Percentiles rank a stretch among this genome's conserved stretches.
These are phyloP conservation scores for Cerrena zonata DNA, from an alignment of 1,284 basidiomycete genomes.

Conservation along the genomic window DNA sequence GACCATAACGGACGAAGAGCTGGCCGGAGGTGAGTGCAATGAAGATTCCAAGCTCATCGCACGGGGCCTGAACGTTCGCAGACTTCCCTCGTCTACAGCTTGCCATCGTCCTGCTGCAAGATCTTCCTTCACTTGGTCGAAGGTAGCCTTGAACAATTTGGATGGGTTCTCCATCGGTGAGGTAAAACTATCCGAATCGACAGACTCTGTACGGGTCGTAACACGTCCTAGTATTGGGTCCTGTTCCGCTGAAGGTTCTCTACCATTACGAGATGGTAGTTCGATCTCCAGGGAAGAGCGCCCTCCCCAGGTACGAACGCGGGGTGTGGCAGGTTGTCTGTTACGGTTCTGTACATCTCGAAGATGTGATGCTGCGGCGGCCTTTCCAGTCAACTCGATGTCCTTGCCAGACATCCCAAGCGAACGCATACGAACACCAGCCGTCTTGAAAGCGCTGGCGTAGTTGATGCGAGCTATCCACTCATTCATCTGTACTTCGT, in stretches of 20 bases:
- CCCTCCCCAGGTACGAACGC: conserved; percentile 42
- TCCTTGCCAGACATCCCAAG: conserved; percentile 64
- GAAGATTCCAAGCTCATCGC: conserved; percentile 31
- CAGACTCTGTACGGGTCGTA: conserved; percentile 13
- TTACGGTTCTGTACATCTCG: conserved; percentile 51
- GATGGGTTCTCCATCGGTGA: conserved; percentile 27
- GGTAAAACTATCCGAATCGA: conserved; percentile 22
- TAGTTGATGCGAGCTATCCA: conserved; percentile 96
- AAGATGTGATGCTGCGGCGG: conserved; percentile 77
- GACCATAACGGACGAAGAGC: conserved; percentile 12
- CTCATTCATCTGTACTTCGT: conserved; percentile 76
- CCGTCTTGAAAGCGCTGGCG: conserved; percentile 84
- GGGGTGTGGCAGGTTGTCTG: conserved; percentile 19
- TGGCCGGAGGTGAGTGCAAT: conserved; percentile 13
- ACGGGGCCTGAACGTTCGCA: conserved; percentile 23
- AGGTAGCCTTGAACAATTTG: conserved; percentile 72
- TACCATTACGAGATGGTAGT: conserved; percentile 4
- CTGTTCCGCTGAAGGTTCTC: conserved; percentile 9
- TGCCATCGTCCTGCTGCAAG: conserved; percentile 48
- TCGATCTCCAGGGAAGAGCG: conserved; percentile 20
- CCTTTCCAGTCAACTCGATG: conserved; percentile 73
- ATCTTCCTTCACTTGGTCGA: conserved; percentile 81
- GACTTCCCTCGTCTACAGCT: conserved; percentile 20
- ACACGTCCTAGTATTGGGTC: conserved; percentile 1
- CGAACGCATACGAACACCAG: conserved; percentile 79